Conservation (phyloP, 257 asterid species). For the Haberlea rhodopensis region DNA sequence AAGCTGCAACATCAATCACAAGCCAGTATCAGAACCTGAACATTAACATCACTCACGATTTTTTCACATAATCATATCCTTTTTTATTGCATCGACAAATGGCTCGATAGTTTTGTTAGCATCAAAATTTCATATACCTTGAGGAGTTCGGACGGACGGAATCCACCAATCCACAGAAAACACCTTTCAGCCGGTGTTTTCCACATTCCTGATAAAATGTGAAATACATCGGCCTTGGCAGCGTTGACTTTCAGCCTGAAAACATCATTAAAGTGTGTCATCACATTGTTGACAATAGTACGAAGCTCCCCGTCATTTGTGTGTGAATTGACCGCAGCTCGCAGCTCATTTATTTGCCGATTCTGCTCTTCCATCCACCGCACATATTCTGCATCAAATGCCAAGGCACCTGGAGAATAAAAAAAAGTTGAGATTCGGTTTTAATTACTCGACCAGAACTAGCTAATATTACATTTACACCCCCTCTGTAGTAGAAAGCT, state of each 20-base stretch:
- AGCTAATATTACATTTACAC: not conserved
- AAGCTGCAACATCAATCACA: conserved; percentile 13
- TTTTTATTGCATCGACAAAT: not conserved
- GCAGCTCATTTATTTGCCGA: conserved; percentile 22
- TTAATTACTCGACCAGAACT: too few relatives aligned
- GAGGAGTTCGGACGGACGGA: conserved; percentile 41
- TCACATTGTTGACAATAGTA: conserved; percentile 57
- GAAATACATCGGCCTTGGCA: conserved; percentile 84
- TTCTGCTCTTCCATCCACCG: conserved; percentile 41
- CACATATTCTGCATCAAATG: conserved; percentile 36
- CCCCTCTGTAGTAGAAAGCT: too few relatives aligned
- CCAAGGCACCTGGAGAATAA: conserved; percentile 15
- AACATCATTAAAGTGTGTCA: conserved; percentile 60
- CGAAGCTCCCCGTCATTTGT: conserved; percentile 75
- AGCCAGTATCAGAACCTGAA: conserved; percentile 11
- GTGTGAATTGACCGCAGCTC: conserved; percentile 46
- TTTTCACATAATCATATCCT: not conserved
- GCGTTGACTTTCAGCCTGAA: conserved; percentile 82
- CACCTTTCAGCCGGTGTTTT: conserved; percentile 85
- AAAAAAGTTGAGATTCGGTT: not conserved
- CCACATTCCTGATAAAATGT: too few relatives aligned
- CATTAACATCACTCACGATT: not conserved
- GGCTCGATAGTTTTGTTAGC: not conserved
- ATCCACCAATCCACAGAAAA: conserved; percentile 42
- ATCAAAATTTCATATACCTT: conserved; percentile 13